phyloP scores from a whole-genome alignment of 2,329 filamentous ascomycete genomes.

The Aspergillus fumigatus region DNA sequence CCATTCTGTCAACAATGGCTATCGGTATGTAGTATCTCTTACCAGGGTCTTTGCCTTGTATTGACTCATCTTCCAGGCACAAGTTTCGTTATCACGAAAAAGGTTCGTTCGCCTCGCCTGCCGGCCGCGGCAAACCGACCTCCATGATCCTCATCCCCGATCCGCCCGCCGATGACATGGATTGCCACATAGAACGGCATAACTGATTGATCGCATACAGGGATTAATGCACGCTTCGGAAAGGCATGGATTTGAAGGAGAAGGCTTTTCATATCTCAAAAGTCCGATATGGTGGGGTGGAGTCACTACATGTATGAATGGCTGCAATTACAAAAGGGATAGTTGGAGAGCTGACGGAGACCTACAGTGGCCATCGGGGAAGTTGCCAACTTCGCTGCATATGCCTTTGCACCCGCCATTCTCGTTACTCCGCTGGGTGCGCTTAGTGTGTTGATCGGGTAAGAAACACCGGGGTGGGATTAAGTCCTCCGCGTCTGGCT shows the following conservation, averaged over 20 bases:
- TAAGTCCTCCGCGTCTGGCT: slow-evolving; percentile 8
- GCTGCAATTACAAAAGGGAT: not conserved
- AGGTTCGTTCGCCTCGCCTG: slow-evolving; percentile 53
- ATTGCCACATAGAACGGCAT: slow-evolving; percentile 1
- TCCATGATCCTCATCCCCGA: not conserved
- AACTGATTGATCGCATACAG: slow-evolving; percentile 42
- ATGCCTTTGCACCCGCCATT: slow-evolving; percentile 98
- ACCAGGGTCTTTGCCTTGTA: not conserved
- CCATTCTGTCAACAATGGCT: slow-evolving; percentile 46
- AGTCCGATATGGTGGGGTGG: slow-evolving; percentile 98
- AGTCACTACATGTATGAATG: slow-evolving; percentile 71
- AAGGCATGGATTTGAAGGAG: slow-evolving; percentile 91
- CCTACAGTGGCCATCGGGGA: slow-evolving; percentile 80
- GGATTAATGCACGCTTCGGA: slow-evolving; percentile 88
- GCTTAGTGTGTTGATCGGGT: slow-evolving; percentile 86
- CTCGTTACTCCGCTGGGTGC: slow-evolving; percentile 92
- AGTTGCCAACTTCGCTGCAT: slow-evolving; percentile 94
- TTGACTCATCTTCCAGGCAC: slow-evolving; percentile 57
- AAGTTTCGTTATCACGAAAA: slow-evolving; percentile 99
- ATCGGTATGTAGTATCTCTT: slow-evolving; percentile 34
- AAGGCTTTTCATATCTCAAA: slow-evolving; percentile 88
- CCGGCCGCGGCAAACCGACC: slow-evolving; percentile 1
- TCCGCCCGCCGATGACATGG: slow-evolving; percentile 3
- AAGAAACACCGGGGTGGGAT: slow-evolving; percentile 19
- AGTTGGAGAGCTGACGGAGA: slow-evolving; percentile 19